Conservation (phyloP, 2,329 filamentous ascomycete genomes). For the Shiraia bambusicola region DNA sequence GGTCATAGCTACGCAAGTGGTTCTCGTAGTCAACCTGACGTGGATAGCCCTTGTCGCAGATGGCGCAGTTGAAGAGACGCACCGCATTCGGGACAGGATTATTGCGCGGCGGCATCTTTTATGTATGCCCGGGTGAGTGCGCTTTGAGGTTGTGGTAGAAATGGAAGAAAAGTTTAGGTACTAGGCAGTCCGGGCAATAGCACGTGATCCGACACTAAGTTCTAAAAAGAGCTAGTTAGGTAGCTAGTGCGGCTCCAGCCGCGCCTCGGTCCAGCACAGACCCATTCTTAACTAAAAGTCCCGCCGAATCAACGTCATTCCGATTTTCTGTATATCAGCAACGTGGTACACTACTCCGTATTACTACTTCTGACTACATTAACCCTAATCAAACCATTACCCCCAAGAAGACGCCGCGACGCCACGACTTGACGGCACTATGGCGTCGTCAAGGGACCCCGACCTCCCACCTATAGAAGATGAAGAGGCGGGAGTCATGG, state of each 20-base stretch:
- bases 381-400: constrained; percentile 18
- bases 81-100: constrained; percentile 47
- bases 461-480: constrained; percentile 26
- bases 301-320: constrained; percentile 37
- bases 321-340: constrained; percentile 11
- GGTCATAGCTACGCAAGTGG: constrained; percentile 91
- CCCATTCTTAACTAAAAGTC: constrained; percentile 6
- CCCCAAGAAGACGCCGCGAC: constrained; percentile 1
- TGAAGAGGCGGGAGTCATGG: constrained; percentile 57
- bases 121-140: neutral
- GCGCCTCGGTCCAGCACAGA: constrained; percentile 21
- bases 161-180: neutral
- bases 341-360: constrained; percentile 17
- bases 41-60: constrained; percentile 90
- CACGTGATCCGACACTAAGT: no score
- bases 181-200: no score
- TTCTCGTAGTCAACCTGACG: constrained; percentile 96
- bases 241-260: constrained; percentile 15
- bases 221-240: constrained; percentile 1
- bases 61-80: constrained; percentile 53
- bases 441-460: constrained; percentile 10
- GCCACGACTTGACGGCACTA: constrained; percentile 6
- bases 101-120: constrained; percentile 38
- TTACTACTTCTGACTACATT: no score
- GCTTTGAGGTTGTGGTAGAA: no score